These are phyloP conservation scores for Erysimum cheiranthoides DNA, from an alignment of 345 rosid genomes.

Conservation along the genomic window DNA sequence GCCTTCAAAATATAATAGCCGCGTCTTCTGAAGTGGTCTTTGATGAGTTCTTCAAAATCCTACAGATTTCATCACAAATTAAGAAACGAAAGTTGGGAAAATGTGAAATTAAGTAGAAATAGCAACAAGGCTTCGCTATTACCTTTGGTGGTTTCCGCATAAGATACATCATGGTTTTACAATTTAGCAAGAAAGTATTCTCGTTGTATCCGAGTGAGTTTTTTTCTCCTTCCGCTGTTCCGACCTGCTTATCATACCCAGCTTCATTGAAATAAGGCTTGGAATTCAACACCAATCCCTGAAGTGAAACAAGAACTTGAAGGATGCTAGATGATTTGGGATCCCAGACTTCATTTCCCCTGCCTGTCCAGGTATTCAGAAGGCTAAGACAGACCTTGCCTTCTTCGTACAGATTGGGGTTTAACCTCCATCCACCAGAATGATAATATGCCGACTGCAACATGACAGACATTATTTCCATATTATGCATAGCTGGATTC, in stretches of 20 bases:
- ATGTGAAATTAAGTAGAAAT: slow-evolving; percentile 14
- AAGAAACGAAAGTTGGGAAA: slow-evolving; percentile 5
- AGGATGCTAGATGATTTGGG: slow-evolving; percentile 92
- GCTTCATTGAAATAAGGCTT: slow-evolving; percentile 99
- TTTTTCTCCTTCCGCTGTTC: slow-evolving; percentile 98
- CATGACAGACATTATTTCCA: slow-evolving; percentile 31
- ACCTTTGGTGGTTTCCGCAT: slow-evolving; percentile 95
- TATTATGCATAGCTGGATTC: slow-evolving; percentile 13
- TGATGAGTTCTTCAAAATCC: slow-evolving; percentile 85
- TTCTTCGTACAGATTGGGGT: slow-evolving; percentile 94
- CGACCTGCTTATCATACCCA: slow-evolving; percentile 91
- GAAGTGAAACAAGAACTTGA: slow-evolving; percentile 97
- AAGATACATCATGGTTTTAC: slow-evolving; percentile 96
- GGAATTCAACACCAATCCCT: slow-evolving; percentile 94
- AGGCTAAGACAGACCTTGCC: slow-evolving; percentile 99
- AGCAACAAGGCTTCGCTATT: slow-evolving; percentile 29
- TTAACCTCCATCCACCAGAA: slow-evolving; percentile 98
- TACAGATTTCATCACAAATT: slow-evolving; percentile 38
- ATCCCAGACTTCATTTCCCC: slow-evolving; percentile 98
- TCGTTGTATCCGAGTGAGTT: slow-evolving; percentile 91
- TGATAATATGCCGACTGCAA: slow-evolving; percentile 91
- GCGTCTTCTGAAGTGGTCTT: slow-evolving; percentile 81
- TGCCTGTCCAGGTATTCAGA: slow-evolving; percentile 95
- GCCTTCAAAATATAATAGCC: slow-evolving; percentile 92
- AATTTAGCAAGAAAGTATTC: slow-evolving; percentile 85